Evolutionary conservation across 73 alveolate species (phyloP), one percentile per base, ranked within the genome.

Genomic region (Paramecium caudatum): DNA sequence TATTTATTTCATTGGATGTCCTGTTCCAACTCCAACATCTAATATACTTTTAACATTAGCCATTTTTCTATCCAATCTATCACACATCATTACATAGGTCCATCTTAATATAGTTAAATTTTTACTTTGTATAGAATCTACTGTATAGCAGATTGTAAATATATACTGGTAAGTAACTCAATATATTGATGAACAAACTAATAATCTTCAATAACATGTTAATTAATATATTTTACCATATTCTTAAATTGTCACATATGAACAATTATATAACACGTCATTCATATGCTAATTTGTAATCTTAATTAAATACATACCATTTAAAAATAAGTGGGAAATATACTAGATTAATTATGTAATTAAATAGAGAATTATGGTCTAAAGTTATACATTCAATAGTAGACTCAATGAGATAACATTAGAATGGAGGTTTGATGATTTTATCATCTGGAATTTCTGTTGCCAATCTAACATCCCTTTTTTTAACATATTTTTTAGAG

Each of bases 11-110:
- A 86, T 70, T 1, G 90, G 93, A 39, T 86, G 93, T 43, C 93
- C 93, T 17, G 93, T 86, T 15, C 93, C 93, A 21, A 86, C 80
- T 23, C 93, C 93, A 3, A 86, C 90, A 41, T 86, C 93, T 10
- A 86, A 34, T 25, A 63, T 61, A 17, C 82, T 10, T 47, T 63
- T 86, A 10, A 86, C 63, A 39, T 63, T 86, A 17, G 55, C 19
- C 61, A 49, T 78, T 21, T 61, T 62, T 15, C 62, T 41, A n/a
- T 86, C 69, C 81, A 70, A 86, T 86, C 68, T 27, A 78, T 86
- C 93, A 10, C 86, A 49, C 87, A 86, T 63, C 68, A 62, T 78
- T 36, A 62, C 63, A 17, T 63, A 86, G 6, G 93, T 62, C 82
- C 84, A 86, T 86, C 93, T 86, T 19, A n/a, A 50, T 36, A 13